phyloP scores from a whole-genome alignment of 73 alveolate species.

The Stentor roeselii region DNA sequence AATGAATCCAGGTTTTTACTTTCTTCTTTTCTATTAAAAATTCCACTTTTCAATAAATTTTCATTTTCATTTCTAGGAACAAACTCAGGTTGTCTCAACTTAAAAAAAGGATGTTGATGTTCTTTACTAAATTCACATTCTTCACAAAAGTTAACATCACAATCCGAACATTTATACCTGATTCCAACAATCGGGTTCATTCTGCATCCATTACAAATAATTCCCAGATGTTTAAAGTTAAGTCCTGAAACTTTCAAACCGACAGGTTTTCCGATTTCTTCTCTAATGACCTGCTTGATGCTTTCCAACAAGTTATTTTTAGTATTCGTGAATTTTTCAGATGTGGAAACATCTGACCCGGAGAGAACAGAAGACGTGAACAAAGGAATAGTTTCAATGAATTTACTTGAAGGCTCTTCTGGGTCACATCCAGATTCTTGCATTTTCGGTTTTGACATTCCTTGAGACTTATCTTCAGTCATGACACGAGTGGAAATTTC shows the following conservation, averaged over 20 bases:
- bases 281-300: slow-evolving; percentile 1
- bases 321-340: background rate
- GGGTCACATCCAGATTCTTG: background rate
- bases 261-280: background rate
- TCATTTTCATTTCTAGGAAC: background rate
- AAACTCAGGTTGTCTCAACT: slow-evolving; percentile 23
- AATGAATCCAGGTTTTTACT: too few species aligned
- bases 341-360: background rate
- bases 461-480: background rate
- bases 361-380: background rate
- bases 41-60: background rate
- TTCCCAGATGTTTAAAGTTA: slow-evolving; percentile 29
- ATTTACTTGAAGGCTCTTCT: background rate
- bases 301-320: background rate
- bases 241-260: background rate
- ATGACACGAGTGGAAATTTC: too few species aligned
- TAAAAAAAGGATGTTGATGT: slow-evolving; percentile 56
- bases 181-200: slow-evolving; percentile 78
- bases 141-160: slow-evolving; percentile 84
- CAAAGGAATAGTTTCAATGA: background rate
- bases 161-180: slow-evolving; percentile 81
- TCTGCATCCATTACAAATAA: slow-evolving; percentile 81
- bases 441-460: too few species aligned
- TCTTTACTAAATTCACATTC: slow-evolving; percentile 62
- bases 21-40: background rate